Base-by-base conservation (phyloP, 805 yeast species). In the Ogataea salicorniae region DNA sequence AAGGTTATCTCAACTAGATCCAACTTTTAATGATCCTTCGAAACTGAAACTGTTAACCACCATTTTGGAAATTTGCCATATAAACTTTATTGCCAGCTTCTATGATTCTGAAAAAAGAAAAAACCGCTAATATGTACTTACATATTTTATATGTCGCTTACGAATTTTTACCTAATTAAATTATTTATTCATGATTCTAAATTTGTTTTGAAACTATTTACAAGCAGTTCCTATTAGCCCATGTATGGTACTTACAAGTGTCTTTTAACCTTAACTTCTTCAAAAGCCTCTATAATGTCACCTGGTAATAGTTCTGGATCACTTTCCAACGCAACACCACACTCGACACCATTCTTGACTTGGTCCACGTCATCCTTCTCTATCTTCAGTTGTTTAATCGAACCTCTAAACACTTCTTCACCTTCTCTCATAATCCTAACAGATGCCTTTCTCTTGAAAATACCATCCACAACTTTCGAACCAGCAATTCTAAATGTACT, bases 321-420 rank as follows among this genome's bases (percentile, higher is more conserved):
- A 20, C 56, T 55, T 55, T 81, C 76, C 53, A 94, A 81, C 0
- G 88, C 70, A 22, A 92, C 62, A 45, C 99, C 99, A 72, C 97
- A 94, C 57, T 94, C 99, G 29, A 77, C 77, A 29, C 96, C 97
- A 67, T 87, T 91, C 48, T 79, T 79, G 8, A 87, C 87, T 58
- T 85, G 92, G 1, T 68, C 55, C 5, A 84, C 86, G 55, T 87
- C 95, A 40, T 87, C 91, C 63, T 88, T 89, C 45, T 81, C 82
- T 51, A 86, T 87, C 67, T 87, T 90, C 64, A 94, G 74, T 6
- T 92, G 81, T 2, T 83, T 77, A 7, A 94, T 62, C 33, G 62
- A 69, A 13, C 72, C 76, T 9, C 67, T 53, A 54, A 67, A 72
- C 6, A 63, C 49, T 11, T 69, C 64, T 29, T 58, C 57, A 2